Evolutionary conservation across 345 rosid species (phyloP).

Genomic region (Rhodamnia rubescens): DNA sequence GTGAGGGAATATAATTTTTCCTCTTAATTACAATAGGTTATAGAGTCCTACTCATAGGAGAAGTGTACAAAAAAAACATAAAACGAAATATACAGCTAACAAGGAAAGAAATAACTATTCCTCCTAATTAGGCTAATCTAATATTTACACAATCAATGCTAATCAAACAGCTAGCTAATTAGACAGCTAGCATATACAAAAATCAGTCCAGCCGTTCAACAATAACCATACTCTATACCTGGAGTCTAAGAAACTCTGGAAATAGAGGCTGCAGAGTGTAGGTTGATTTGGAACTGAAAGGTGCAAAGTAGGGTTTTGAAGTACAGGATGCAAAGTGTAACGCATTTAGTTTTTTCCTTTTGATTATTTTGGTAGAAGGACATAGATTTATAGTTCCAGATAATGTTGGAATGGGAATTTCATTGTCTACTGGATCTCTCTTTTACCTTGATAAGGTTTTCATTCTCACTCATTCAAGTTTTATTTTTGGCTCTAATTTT

Average conservation of each 20-base stretch:
- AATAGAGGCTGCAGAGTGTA: neutral
- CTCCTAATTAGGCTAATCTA: too few relatives aligned
- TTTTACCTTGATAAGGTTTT: neutral
- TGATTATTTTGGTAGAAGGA: neutral
- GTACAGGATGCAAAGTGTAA: neutral
- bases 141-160: too few relatives aligned
- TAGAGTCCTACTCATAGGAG: too few relatives aligned
- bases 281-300: neutral
- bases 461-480: neutral
- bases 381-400: neutral
- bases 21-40: too few relatives aligned
- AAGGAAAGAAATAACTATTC: too few relatives aligned
- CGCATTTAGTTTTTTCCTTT: neutral
- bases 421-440: neutral
- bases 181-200: too few relatives aligned
- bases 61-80: too few relatives aligned
- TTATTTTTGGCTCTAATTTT: neutral
- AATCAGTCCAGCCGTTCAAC: too few relatives aligned
- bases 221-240: neutral
- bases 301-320: neutral
- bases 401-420: neutral
- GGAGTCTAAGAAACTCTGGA: neutral
- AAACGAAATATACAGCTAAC: too few relatives aligned
- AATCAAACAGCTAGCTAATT: too few relatives aligned
- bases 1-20: too few relatives aligned